Evolutionary conservation across 2,329 filamentous ascomycete species (phyloP), one percentile per base, ranked within the genome.

Genomic region (Chalaropsis thielavioides): DNA sequence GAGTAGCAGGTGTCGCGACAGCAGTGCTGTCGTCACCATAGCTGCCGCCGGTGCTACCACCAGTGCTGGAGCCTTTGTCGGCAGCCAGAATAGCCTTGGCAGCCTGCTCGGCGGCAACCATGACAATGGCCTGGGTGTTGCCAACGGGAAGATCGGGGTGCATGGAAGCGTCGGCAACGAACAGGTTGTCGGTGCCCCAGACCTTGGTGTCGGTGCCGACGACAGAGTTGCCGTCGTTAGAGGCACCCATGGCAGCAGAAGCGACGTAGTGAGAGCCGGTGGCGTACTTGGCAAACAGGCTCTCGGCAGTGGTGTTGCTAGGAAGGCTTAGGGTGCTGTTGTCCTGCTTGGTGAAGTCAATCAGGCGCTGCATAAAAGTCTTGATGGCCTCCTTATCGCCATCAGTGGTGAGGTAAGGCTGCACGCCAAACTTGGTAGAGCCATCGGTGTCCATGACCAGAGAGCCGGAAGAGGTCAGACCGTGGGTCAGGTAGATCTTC

Each of bases 61-160:
- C 31, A 13, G 38, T 17, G n/a, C 51, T 24, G 2, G 38, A 31
- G 38, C 35, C 51, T 24, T 65, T 65, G 46, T 62, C 44, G 17
- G 64, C 64, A 51, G 66, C 65, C 19, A 67, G 58, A 27, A 68
- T 68, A 35, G 31, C 59, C 24, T 77, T 76, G 4, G 79, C 79
- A 11, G 84, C 84, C 54, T 80, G 79, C 76, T 88, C 86, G n/a
- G 84, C 82, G 17, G 80, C 83, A 43, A 84, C 77, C 72, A 88
- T 83, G 69, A 88, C 82, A 49, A 83, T 80, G 0, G 83, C 81
- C 61, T 83, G 81, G 1, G 86, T 86, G 74, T 90, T 90, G 19
- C 84, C 83, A 0, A 84, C 84, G 2, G 84, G 79, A 68, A 88
- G 81, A 68, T 86, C 86, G 0, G 86, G 85, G 75, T 87, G 86